Percentiles rank a stretch among this genome's conserved stretches.
Evolutionary conservation across 345 rosid genomes (phyloP).

Genomic region (Turritis glabra): DNA sequence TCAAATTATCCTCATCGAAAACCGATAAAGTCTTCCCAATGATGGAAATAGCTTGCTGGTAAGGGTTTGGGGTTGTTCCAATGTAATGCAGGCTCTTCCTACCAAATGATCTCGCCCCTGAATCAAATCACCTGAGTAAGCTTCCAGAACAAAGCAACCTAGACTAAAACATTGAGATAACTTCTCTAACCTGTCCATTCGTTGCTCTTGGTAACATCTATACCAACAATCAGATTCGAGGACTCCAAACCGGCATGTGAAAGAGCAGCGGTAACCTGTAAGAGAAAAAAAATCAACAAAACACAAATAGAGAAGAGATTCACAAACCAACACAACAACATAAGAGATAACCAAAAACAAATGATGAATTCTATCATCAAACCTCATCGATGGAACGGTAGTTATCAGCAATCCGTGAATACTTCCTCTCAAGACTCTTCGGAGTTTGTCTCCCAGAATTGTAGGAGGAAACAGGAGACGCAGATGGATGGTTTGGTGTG

Average conservation of each 20-base stretch:
- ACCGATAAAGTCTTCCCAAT: slow-evolving; percentile 75
- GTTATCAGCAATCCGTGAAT: slow-evolving; percentile 78
- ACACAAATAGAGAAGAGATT: background rate
- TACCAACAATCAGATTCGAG: slow-evolving; percentile 87
- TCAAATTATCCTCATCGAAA: slow-evolving; percentile 83
- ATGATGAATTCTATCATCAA: background rate
- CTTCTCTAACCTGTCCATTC: slow-evolving; percentile 83
- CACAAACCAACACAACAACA: slow-evolving; percentile 3
- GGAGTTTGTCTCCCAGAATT: slow-evolving; percentile 41
- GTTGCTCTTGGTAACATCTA: slow-evolving; percentile 96
- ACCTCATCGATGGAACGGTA: slow-evolving; percentile 90
- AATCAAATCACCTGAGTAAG: slow-evolving; percentile 16
- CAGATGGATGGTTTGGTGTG: slow-evolving; percentile 54
- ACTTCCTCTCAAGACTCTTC: slow-evolving; percentile 51
- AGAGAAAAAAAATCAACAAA: slow-evolving; percentile 2
- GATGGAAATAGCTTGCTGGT: slow-evolving; percentile 84
- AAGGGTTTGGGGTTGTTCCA: slow-evolving; percentile 70
- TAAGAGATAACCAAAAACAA: background rate
- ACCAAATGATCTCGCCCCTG: slow-evolving; percentile 78
- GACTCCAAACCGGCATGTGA: slow-evolving; percentile 91
- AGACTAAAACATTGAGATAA: slow-evolving; percentile 6
- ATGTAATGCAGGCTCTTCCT: slow-evolving; percentile 68
- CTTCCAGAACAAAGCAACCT: background rate
- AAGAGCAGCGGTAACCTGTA: slow-evolving; percentile 81
- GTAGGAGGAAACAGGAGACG: slow-evolving; percentile 18